Evolutionary conservation across 2,329 filamentous ascomycete genomes (phyloP).

Genomic region (Fusarium sp.): DNA sequence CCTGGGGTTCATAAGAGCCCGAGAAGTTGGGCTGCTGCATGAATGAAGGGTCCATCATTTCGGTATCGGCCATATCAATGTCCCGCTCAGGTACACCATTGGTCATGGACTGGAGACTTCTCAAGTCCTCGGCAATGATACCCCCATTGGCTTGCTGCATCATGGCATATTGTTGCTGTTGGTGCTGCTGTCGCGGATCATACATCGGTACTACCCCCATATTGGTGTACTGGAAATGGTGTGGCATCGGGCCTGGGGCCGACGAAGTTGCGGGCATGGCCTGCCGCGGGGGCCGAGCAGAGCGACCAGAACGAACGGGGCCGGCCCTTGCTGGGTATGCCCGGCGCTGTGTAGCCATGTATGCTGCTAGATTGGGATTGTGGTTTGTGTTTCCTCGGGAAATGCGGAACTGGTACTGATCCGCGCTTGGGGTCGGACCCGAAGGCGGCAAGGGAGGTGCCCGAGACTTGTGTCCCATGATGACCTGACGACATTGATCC

Average conservation of each 20-base stretch:
- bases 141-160: constrained; percentile 47
- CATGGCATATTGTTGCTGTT: constrained; percentile 49
- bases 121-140: constrained; percentile 54
- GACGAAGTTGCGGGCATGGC: constrained; percentile 35
- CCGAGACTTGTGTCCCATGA: constrained; percentile 51
- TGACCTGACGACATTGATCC: constrained; percentile 52
- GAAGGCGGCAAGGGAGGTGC: constrained; percentile 42
- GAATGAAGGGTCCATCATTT: constrained; percentile 49
- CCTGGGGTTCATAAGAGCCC: constrained; percentile 37
- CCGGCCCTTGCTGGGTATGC: constrained; percentile 48
- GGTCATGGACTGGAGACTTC: constrained; percentile 52
- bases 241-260: constrained; percentile 32
- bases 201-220: constrained; percentile 44
- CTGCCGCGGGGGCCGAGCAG: constrained; percentile 47
- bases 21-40: constrained; percentile 40
- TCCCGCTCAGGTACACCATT: constrained; percentile 49
- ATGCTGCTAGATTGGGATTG: constrained; percentile 52
- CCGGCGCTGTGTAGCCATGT: constrained; percentile 53
- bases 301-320: constrained; percentile 48
- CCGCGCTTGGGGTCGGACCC: constrained; percentile 45
- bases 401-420: constrained; percentile 54
- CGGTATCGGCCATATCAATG: constrained; percentile 53
- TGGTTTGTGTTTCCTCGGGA: constrained; percentile 52
- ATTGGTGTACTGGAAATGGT: constrained; percentile 43
- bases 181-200: constrained; percentile 46